Conservation (phyloP, 352 stramenopile genomes). For the Pythium brassicae region DNA sequence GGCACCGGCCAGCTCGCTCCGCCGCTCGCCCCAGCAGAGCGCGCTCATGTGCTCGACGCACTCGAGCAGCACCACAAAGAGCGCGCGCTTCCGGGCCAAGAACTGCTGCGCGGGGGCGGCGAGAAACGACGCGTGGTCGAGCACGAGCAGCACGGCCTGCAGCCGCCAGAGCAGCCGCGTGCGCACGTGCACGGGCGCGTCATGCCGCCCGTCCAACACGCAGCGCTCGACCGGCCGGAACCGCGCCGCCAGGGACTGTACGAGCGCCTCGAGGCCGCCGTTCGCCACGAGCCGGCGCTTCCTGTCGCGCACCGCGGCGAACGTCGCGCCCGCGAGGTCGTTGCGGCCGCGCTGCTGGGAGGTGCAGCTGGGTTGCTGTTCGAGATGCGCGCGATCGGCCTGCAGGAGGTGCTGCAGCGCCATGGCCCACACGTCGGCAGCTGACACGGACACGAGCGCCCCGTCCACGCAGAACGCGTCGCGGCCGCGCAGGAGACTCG, state of each 20-base stretch:
- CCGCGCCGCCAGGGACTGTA: conserved; percentile 10
- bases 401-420: conserved; percentile 45
- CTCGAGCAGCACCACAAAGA: conserved; percentile 39
- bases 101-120: conserved; percentile 37
- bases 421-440: conserved; percentile 25
- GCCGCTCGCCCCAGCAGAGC: conserved; percentile 24
- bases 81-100: conserved; percentile 25
- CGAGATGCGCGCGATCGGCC: conserved; percentile 12
- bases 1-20: conserved; percentile 4
- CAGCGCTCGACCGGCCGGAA: conserved; percentile 8
- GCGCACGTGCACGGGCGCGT: conserved; percentile 13
- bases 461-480: conserved; percentile 35
- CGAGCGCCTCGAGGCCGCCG: conserved; percentile 27
- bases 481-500: conserved; percentile 17
- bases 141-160: conserved; percentile 40
- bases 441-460: conserved; percentile 16
- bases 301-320: conserved; percentile 22
- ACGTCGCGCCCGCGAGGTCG: conserved; percentile 14
- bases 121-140: conserved; percentile 71
- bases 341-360: background rate
- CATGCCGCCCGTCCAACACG: background rate
- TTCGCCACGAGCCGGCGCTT: conserved; percentile 43
- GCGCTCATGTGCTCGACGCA: conserved; percentile 32
- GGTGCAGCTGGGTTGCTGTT: conserved; percentile 3
- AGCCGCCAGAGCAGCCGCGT: conserved; percentile 29